A percentile compares a stretch with the other conserved stretches of the same genome.
phyloP scores from a whole-genome alignment of 148 eudicot genomes.

The Polygonum maritimum region DNA sequence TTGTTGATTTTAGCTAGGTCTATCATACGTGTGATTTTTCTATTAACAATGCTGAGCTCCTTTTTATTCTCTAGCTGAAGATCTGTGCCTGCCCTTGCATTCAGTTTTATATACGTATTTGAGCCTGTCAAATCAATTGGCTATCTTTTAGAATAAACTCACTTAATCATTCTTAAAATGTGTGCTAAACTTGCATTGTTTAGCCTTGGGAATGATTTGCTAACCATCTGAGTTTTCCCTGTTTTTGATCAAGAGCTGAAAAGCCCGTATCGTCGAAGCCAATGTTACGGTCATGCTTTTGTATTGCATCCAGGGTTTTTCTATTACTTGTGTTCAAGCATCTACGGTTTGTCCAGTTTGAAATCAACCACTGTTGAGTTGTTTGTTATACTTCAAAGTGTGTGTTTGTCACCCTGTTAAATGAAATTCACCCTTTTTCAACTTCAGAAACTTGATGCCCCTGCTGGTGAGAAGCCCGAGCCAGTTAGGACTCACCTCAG shows the following conservation, averaged over 20 bases:
- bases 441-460: slow-evolving; percentile 52
- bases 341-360: too few relatives aligned
- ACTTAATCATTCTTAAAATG: background rate
- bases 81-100: background rate
- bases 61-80: background rate
- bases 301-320: background rate
- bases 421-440: background rate
- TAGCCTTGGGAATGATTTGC: background rate
- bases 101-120: background rate
- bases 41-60: background rate
- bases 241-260: background rate
- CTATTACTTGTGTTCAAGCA: background rate
- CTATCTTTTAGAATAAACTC: background rate
- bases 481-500: slow-evolving; percentile 43
- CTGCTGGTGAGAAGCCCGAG: slow-evolving; percentile 60
- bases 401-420: background rate
- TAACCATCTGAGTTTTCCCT: background rate
- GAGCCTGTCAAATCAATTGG: background rate
- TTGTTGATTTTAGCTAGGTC: background rate
- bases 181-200: background rate
- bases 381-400: background rate
- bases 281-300: background rate
- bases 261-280: background rate
- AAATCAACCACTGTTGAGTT: background rate
- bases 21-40: background rate